Conservation (phyloP, 176 grass and related monocot species). For the Zizania latifolia region DNA sequence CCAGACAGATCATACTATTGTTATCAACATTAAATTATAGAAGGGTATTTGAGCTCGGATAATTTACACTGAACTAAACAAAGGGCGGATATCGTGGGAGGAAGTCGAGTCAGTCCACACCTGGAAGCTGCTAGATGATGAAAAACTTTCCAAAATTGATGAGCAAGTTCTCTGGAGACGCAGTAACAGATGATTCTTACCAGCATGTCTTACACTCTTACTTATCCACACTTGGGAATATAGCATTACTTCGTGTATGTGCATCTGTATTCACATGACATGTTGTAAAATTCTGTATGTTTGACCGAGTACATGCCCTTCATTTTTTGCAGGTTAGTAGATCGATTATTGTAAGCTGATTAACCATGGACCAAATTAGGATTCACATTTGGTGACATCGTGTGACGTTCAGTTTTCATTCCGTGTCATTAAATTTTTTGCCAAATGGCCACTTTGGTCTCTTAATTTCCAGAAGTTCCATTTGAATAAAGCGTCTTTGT, state of each 20-base stretch:
- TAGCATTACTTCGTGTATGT: constrained; percentile 2
- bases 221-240: background rate
- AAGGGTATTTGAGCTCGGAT: no score
- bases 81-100: constrained; percentile 49
- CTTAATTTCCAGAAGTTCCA: background rate
- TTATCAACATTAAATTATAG: no score
- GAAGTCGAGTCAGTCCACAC: constrained; percentile 56
- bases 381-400: background rate
- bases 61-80: constrained; percentile 42
- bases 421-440: background rate
- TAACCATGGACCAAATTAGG: background rate
- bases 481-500: background rate
- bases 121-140: constrained; percentile 79
- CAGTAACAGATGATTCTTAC: background rate
- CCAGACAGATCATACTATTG: no score
- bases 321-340: constrained; percentile 21
- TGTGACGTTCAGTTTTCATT: background rate
- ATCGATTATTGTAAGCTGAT: constrained; percentile 4
- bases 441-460: background rate
- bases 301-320: background rate
- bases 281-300: constrained; percentile 5
- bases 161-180: constrained; percentile 72
- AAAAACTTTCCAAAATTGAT: constrained; percentile 62
- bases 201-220: background rate
- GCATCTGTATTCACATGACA: background rate